Base-by-base conservation (phyloP, 805 yeast species). In the Pichia manshurica region DNA sequence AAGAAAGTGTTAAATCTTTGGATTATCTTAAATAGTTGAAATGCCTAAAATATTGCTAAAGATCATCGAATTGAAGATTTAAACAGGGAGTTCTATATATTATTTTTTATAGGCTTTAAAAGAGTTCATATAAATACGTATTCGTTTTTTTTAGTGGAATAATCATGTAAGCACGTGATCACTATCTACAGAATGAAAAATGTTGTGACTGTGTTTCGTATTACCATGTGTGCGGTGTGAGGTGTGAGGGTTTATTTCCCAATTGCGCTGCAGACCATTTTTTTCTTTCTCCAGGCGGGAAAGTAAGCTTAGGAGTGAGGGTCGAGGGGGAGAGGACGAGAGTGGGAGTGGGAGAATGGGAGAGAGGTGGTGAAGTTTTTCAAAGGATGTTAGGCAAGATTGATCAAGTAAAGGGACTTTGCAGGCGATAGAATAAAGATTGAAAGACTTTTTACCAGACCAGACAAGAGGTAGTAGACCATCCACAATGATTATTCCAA, bases 401-500 rank as follows among this genome's bases (percentile, higher is more conserved):
- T 8, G 29, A 10, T 25, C n/a, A n/a, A n/a, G n/a, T n/a, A n/a
- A n/a, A n/a, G n/a, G n/a, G n/a, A n/a, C n/a, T n/a, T n/a, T n/a
- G n/a, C n/a, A n/a, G n/a, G n/a, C n/a, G n/a, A n/a, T n/a, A n/a
- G n/a, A n/a, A n/a, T n/a, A n/a, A n/a, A n/a, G n/a, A n/a, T n/a
- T n/a, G n/a, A n/a, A n/a, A n/a, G n/a, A n/a, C n/a, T 29, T 35
- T 23, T 15, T 32, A 17, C 21, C 28, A 23, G 35, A 42, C 21
- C 43, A 46, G 39, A 28, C 29, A 28, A 33, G 29, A 47, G 32
- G 39, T 36, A 38, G 44, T 43, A 39, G 39, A 43, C 50, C 47
- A 43, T 40, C 39, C 77, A 81, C 65, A 71, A 93, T 93, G 99
- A 84, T 93, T 81, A 93, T 93, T 83, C 98, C 99, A 79, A 93